A percentile compares a stretch with the other conserved stretches of the same genome.
These are phyloP conservation scores for Neurospora sublineolata DNA, from an alignment of 495 filamentous ascomycete genomes.

Conservation along the genomic window DNA sequence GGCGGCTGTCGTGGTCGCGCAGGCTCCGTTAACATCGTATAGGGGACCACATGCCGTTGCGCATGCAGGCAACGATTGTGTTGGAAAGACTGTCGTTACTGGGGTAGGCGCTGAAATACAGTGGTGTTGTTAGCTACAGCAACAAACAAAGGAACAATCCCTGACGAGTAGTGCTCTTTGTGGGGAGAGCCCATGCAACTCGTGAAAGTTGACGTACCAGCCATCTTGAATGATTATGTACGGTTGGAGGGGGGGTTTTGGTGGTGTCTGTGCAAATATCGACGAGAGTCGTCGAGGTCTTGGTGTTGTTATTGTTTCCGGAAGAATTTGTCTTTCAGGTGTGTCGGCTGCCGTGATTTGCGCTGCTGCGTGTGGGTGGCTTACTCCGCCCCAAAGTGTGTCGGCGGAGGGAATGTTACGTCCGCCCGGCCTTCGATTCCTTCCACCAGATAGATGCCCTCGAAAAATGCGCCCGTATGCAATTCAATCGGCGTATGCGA, in stretches of 20 bases:
- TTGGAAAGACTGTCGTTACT: constrained; percentile 36
- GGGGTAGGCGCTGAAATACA: neutral
- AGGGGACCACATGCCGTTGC: constrained; percentile 34
- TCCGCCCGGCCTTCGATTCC: neutral
- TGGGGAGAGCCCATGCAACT: neutral
- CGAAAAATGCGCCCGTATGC: neutral
- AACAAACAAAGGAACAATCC: neutral
- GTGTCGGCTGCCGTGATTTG: neutral
- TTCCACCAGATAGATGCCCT: neutral
- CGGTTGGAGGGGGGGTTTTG: neutral
- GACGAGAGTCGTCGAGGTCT: neutral
- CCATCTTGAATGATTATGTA: neutral
- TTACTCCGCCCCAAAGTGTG: neutral
- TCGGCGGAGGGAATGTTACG: neutral
- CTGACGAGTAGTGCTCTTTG: neutral
- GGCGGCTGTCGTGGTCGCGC: constrained; percentile 20
- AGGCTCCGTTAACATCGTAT: constrained; percentile 45
- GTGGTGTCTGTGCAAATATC: neutral
- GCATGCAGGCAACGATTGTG: constrained; percentile 35
- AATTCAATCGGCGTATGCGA: neutral
- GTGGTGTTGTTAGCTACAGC: neutral
- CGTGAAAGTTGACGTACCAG: neutral
- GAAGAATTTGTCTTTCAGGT: neutral
- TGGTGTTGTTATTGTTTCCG: neutral
- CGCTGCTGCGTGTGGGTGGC: neutral